A percentile compares a stretch with the other conserved stretches of the same genome.
Evolutionary conservation across 768 basidiomycete species (phyloP).

Genomic region (Tulasnella sp.): DNA sequence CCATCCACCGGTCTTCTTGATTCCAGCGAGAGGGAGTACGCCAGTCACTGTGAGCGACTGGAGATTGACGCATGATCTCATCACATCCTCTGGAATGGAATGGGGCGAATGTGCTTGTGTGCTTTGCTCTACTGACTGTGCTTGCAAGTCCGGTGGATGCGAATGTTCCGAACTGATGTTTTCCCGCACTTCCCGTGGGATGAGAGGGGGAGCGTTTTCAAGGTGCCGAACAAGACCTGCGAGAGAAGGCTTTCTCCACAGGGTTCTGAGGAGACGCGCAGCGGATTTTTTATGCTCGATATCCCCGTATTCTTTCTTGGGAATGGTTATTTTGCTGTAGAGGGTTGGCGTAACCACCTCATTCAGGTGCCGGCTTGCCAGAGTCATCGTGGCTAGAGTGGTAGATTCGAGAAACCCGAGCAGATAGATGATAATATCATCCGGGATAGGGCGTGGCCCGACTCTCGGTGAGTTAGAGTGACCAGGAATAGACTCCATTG

Average conservation of each 20-base stretch:
- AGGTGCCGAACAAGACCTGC: no score
- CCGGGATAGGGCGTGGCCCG: background rate
- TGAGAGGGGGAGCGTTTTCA: no score
- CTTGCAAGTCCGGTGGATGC: no score
- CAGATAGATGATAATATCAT: background rate
- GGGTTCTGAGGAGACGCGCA: no score
- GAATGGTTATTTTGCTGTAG: background rate
- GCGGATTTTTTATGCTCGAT: no score
- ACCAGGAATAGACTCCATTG: no score
- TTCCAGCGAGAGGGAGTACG: no score
- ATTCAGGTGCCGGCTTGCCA: background rate
- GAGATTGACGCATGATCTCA: background rate
- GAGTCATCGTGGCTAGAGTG: background rate
- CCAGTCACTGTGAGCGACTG: background rate
- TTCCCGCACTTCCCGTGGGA: no score
- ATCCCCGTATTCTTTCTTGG: no score
- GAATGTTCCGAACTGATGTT: no score
- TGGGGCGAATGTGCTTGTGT: background rate
- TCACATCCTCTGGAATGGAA: background rate
- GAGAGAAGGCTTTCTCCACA: no score
- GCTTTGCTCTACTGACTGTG: no score
- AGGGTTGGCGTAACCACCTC: background rate
- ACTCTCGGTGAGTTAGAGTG: background rate
- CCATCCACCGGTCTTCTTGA: background rate
- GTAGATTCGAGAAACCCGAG: background rate